phyloP scores from a whole-genome alignment of 2,329 filamentous ascomycete species.

The Torrubiellomyces zombiae region DNA sequence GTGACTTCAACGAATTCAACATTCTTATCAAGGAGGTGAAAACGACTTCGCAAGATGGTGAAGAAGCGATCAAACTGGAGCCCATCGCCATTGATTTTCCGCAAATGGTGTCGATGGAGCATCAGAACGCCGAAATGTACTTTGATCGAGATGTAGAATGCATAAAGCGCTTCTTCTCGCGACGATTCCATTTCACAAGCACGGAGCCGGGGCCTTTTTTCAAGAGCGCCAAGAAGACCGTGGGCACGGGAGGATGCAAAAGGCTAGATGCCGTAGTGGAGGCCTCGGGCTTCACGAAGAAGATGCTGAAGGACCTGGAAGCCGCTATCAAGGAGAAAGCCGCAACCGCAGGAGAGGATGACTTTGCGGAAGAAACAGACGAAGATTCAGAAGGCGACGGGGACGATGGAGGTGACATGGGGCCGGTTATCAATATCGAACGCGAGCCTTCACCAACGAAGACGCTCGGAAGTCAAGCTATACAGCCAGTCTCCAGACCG shows the following conservation, averaged over 20 bases:
- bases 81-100: conserved; percentile 95
- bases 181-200: conserved; percentile 74
- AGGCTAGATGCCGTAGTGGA: conserved; percentile 78
- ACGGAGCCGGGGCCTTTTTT: conserved; percentile 75
- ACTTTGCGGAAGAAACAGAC: conserved; percentile 11
- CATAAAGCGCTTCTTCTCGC: conserved; percentile 84
- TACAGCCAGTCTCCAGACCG: too few relatives aligned
- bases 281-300: conserved; percentile 89
- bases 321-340: conserved; percentile 68
- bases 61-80: conserved; percentile 35
- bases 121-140: conserved; percentile 88
- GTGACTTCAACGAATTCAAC: conserved; percentile 99
- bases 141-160: conserved; percentile 93
- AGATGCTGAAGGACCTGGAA: conserved; percentile 90
- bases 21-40: conserved; percentile 73
- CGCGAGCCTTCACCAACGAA: too few relatives aligned
- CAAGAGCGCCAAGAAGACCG: conserved; percentile 60
- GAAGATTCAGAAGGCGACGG: conserved; percentile 14
- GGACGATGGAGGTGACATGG: conserved; percentile 6
- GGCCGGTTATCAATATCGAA: too few relatives aligned
- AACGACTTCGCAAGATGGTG: conserved; percentile 20
- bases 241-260: conserved; percentile 46
- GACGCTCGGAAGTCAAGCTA: too few relatives aligned
- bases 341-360: conserved; percentile 10
- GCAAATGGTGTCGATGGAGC: conserved; percentile 93